phyloP scores from a whole-genome alignment of 1,139 yeast species.

The Suhomyces anneliseae region DNA sequence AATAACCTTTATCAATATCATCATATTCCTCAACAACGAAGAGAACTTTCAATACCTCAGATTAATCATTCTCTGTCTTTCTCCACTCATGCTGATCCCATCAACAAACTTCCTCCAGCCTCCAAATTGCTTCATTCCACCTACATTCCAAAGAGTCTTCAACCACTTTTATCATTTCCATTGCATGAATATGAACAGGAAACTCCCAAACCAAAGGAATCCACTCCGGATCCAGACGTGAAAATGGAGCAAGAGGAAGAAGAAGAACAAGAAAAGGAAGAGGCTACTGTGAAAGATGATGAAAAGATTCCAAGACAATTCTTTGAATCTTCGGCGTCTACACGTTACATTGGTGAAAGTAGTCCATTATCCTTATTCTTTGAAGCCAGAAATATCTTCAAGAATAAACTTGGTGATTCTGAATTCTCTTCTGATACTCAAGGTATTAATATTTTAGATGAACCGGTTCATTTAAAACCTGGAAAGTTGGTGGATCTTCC shows the following conservation, averaged over 20 bases:
- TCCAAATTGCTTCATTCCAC: slow-evolving; percentile 11
- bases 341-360: slow-evolving; percentile 30
- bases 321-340: slow-evolving; percentile 22
- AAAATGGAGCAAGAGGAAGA: slow-evolving; percentile 4
- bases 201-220: slow-evolving; percentile 3
- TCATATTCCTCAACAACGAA: background rate
- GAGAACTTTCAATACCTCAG: slow-evolving; percentile 5
- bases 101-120: slow-evolving; percentile 12
- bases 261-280: slow-evolving; percentile 6
- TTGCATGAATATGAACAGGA: slow-evolving; percentile 12
- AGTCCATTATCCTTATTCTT: slow-evolving; percentile 26
- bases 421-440: slow-evolving; percentile 15
- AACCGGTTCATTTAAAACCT: slow-evolving; percentile 14
- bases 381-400: slow-evolving; percentile 26
- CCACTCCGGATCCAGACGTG: slow-evolving; percentile 1
- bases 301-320: slow-evolving; percentile 19
- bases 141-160: slow-evolving; percentile 27
- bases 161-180: slow-evolving; percentile 27
- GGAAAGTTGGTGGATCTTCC: slow-evolving; percentile 16
- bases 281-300: slow-evolving; percentile 10
- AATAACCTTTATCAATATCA: slow-evolving; percentile 4
- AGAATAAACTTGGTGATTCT: slow-evolving; percentile 15
- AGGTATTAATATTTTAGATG: slow-evolving; percentile 21
- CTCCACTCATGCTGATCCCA: background rate
- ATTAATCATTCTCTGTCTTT: slow-evolving; percentile 3